These are phyloP conservation scores for Fusarium aywerte DNA, from an alignment of 2,329 filamentous ascomycete genomes.

Conservation along the genomic window DNA sequence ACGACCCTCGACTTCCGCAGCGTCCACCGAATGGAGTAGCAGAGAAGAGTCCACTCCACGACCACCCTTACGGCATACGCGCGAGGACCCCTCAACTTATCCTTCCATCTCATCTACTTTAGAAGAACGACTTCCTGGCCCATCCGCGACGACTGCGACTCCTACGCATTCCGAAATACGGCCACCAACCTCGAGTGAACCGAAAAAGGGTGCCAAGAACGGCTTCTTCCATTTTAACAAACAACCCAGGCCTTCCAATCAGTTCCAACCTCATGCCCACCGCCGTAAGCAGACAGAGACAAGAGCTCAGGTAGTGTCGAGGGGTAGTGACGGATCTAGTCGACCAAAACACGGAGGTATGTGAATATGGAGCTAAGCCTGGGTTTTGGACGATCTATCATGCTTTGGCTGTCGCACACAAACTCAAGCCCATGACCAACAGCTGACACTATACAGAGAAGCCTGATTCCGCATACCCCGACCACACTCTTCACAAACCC, in stretches of 20 bases:
- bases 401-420: constrained; percentile 32
- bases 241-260: constrained; percentile 55
- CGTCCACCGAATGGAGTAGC: constrained; percentile 28
- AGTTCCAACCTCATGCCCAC: constrained; percentile 42
- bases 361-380: constrained; percentile 40
- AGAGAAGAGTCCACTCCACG: constrained; percentile 41
- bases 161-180: constrained; percentile 22
- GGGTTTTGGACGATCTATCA: constrained; percentile 19
- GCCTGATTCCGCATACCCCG: constrained; percentile 45
- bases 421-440: constrained; percentile 20
- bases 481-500: constrained; percentile 53
- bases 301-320: constrained; percentile 54
- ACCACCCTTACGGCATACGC: constrained; percentile 43
- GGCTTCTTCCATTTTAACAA: constrained; percentile 65
- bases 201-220: constrained; percentile 58
- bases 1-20: constrained; percentile 30
- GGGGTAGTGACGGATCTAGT: constrained; percentile 50
- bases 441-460: constrained; percentile 40
- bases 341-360: constrained; percentile 50
- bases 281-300: constrained; percentile 50
- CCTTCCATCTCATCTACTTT: constrained; percentile 46
- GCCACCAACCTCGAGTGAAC: constrained; percentile 48
- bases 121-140: constrained; percentile 36
- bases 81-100: constrained; percentile 43
- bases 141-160: constrained; percentile 35